Base-by-base conservation (phyloP, 306 rosid species). In the Cucurbita maxima region DNA sequence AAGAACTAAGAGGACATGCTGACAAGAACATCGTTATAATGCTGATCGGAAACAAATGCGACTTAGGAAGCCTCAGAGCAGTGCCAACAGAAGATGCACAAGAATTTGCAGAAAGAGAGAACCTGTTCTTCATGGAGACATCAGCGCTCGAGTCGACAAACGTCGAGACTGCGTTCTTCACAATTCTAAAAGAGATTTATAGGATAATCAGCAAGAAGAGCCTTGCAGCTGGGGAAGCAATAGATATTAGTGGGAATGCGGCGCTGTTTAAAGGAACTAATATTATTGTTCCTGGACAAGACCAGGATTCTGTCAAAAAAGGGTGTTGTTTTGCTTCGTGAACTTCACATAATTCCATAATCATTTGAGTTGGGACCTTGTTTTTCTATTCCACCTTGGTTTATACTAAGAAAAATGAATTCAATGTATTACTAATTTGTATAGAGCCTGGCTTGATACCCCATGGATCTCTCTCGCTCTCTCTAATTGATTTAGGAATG, bases 11-110 rank as follows among this genome's bases (percentile, higher is more conserved):
- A 54, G 89, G 87, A 8, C 96, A 93, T 5, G 96, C 96, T 0
- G 98, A 93, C 67, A 83, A 88, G 78, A 90, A 83, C 71, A 88
- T 93, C 10, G 87, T 88, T 0, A 82, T 93, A 57, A 93, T 93
- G 96, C 83, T 93, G 36, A 87, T 93, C 0, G 98, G 93, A 44
- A 93, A 93, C 86, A 93, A 93, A 77, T 86, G 92, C 36, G 98
- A 93, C 84, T 76, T 93, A 30, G 87, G 82, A 47, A 77, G 77
- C 72, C 94, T 93, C 37, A 81, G 96, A 74, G 98, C 98, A 4
- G 96, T 93, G 74, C 98, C 96, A 60, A 88, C 81, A 5, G 98
- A 90, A 84, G 97, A 93, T 52, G 96, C 96, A 11, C 92, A 93
- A 56, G 98, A 93, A 76, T 88, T 90, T 66, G 98, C 98, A 8